These are phyloP conservation scores for Auriscalpium microsporum DNA, from an alignment of 768 basidiomycete species.

Conservation along the genomic window DNA sequence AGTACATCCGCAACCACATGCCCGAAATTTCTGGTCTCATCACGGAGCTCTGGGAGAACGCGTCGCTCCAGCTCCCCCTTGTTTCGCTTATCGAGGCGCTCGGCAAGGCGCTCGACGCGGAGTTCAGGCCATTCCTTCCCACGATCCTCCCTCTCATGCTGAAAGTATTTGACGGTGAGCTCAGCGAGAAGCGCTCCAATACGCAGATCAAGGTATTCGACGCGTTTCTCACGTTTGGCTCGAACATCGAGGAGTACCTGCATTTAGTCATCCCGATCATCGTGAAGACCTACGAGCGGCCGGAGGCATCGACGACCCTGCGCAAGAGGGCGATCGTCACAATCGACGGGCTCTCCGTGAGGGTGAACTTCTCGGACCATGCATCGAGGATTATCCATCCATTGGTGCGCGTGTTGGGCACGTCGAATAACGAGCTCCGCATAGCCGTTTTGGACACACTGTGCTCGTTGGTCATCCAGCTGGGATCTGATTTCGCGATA, in stretches of 20 bases:
- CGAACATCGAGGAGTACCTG: constrained; percentile 95
- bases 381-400: constrained; percentile 97
- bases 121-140: constrained; percentile 94
- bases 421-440: constrained; percentile 68
- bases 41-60: constrained; percentile 85
- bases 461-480: constrained; percentile 84
- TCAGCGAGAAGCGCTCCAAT: constrained; percentile 65
- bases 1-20: constrained; percentile 90
- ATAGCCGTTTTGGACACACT: constrained; percentile 87
- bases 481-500: constrained; percentile 94
- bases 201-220: constrained; percentile 90
- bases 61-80: constrained; percentile 78
- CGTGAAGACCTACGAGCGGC: constrained; percentile 80
- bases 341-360: constrained; percentile 79
- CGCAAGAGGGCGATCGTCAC: constrained; percentile 87
- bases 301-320: constrained; percentile 62
- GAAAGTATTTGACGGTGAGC: constrained; percentile 82
- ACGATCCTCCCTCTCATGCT: constrained; percentile 83
- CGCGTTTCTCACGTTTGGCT: constrained; percentile 89
- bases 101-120: constrained; percentile 89
- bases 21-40: constrained; percentile 78
- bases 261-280: constrained; percentile 95
- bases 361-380: constrained; percentile 97
- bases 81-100: constrained; percentile 89
- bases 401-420: constrained; percentile 75